Percentiles rank a stretch among this genome's conserved stretches.
phyloP scores from a whole-genome alignment of 176 grass and related monocot genomes.

The Carex kokanica region DNA sequence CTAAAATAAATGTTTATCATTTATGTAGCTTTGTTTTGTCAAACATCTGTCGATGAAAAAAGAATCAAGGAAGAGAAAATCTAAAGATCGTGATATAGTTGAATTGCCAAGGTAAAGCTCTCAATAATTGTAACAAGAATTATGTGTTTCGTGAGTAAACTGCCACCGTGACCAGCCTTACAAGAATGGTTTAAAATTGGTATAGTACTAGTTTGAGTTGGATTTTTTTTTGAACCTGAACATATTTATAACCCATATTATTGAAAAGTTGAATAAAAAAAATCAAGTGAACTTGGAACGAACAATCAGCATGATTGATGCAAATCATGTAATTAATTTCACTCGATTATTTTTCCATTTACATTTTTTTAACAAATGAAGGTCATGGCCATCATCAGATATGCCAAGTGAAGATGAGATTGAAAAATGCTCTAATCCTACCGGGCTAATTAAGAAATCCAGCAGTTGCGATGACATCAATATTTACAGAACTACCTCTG shows the following conservation, averaged over 20 bases:
- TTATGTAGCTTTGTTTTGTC: constrained; percentile 68
- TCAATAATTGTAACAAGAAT: neutral
- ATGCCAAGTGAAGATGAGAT: constrained; percentile 27
- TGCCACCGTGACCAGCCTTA: neutral
- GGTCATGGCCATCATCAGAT: constrained; percentile 50
- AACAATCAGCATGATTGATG: neutral
- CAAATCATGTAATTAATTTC: neutral
- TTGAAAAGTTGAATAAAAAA: neutral
- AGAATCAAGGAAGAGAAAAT: constrained; percentile 37
- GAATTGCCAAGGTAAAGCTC: constrained; percentile 44
- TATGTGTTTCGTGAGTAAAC: neutral
- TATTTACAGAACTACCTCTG: neutral
- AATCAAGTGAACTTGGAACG: neutral
- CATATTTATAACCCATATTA: neutral
- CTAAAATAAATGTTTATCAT: neutral
- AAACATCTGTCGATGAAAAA: constrained; percentile 62
- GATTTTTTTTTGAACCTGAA: neutral
- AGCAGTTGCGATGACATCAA: constrained; percentile 24
- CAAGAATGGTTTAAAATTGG: neutral
- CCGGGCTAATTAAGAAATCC: constrained; percentile 32
- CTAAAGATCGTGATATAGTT: constrained; percentile 24
- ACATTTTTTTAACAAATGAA: constrained; percentile 18
- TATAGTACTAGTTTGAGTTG: neutral
- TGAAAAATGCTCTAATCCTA: neutral
- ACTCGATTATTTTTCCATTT: neutral